Evolutionary conservation across 192 early-diverging fungal genomes (phyloP), one percentile per base, ranked within the genome.

Genomic region (Podila verticillata): DNA sequence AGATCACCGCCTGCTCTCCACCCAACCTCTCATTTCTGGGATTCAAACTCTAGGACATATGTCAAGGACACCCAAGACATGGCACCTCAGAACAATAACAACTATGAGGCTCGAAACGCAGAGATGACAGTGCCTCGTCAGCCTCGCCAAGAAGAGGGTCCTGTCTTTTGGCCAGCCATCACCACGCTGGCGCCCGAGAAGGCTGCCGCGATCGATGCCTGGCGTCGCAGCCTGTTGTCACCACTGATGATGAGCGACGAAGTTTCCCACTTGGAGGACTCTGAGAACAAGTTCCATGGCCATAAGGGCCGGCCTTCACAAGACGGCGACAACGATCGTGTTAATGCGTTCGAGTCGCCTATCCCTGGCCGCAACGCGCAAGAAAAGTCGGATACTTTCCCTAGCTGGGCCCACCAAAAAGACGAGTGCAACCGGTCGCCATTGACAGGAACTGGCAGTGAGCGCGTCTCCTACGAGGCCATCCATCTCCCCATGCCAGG

Each of bases 141-240:
- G 39, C 39, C 39, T 44, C 39, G 39, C 17, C 12, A 44, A 44
- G 39, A 44, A 15, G 39, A 44, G 39, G 13, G 13, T 44, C 13
- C 39, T 7, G 39, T n/a, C 51, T 54, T 61, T 22, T 75, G 73
- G 73, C 66, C 66, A 26, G 39, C 31, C 13, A 48, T 35, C 8
- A 66, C 49, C 2, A 69, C 59, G 7, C 44, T 78, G 57, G 75
- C 64, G 56, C 74, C 74, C 5, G 62, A 58, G 31, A 77, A 77
- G 51, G 74, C 63, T 36, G 74, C 74, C 1, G 65, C 66, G 10
- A 70, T 77, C n/a, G 74, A 77, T 63, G 61, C 44, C 34, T 77
- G 74, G 74, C 61, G 74, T 30, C 32, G 63, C 5, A 70, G 63
- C 66, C 64, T 78, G 7, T 51, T 63, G 47, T 67, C 73, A 6